phyloP scores from a whole-genome alignment of 202 grass and related monocot species.

The Setaria viridis region DNA sequence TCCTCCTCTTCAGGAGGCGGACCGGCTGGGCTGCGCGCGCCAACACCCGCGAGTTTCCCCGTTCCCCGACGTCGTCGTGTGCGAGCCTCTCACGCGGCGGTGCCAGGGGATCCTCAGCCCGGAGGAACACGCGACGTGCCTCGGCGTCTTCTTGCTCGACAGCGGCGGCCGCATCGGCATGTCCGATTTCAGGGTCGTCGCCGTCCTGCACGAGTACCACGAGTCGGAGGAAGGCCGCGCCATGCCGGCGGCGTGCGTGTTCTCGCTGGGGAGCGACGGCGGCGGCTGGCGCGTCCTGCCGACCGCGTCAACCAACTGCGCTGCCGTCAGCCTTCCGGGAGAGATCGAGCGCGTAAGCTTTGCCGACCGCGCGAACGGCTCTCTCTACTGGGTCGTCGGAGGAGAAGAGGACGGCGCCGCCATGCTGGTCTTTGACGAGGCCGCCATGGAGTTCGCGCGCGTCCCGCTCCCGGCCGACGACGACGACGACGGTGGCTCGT shows the following conservation, averaged over 20 bases:
- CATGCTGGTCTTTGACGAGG: constrained; percentile 25
- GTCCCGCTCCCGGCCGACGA: neutral
- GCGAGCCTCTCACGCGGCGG: constrained; percentile 39
- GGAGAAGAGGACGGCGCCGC: neutral
- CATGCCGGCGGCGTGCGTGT: constrained; percentile 21
- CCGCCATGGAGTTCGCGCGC: constrained; percentile 29
- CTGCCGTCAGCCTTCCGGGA: neutral
- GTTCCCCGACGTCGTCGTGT: constrained; percentile 19
- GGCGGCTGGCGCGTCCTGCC: constrained; percentile 17
- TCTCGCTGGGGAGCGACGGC: constrained; percentile 9
- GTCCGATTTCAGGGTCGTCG: constrained; percentile 40
- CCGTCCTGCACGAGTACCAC: neutral
- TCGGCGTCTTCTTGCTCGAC: constrained; percentile 39
- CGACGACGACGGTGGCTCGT: neutral
- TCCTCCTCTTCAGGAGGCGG: constrained; percentile 24
- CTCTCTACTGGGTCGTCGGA: neutral
- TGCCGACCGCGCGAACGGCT: neutral
- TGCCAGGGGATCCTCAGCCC: constrained; percentile 34
- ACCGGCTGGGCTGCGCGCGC: neutral
- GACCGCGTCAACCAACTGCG: neutral
- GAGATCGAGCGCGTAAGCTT: neutral
- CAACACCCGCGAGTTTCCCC: neutral
- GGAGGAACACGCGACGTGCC: neutral
- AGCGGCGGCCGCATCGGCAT: neutral
- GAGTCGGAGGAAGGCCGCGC: neutral